These are phyloP conservation scores for Aspergillus carlsbadensis DNA, from an alignment of 495 filamentous ascomycete species.

Conservation along the genomic window DNA sequence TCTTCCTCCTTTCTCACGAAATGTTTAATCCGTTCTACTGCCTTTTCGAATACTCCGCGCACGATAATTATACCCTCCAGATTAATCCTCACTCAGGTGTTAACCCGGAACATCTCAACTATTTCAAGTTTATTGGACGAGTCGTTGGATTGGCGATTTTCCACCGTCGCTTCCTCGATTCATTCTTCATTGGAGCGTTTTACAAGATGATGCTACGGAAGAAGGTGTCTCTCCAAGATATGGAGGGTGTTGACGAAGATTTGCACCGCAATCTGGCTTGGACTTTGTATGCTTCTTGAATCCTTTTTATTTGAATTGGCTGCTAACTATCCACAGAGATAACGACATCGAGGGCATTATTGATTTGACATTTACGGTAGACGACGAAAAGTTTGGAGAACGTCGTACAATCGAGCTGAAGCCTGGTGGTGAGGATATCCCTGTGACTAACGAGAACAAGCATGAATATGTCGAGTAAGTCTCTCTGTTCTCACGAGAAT, in stretches of 20 bases:
- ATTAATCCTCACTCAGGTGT: conserved; percentile 99
- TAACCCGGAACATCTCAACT: conserved; percentile 98
- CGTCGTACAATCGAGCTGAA: conserved; percentile 90
- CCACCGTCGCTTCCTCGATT: conserved; percentile 95
- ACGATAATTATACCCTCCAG: conserved; percentile 99
- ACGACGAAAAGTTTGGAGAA: conserved; percentile 96
- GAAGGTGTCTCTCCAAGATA: conserved; percentile 86
- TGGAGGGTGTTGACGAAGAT: conserved; percentile 98
- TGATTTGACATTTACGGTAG: conserved; percentile 91
- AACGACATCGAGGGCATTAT: conserved; percentile 93
- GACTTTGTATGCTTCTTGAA: conserved; percentile 65
- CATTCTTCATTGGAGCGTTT: conserved; percentile 98
- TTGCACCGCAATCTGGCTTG: conserved; percentile 93
- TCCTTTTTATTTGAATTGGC: background rate
- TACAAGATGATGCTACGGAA: conserved; percentile 99
- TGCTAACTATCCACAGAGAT: conserved; percentile 51
- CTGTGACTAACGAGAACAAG: conserved; percentile 97
- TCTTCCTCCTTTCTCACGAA: conserved; percentile 99
- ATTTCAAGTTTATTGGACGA: conserved; percentile 99
- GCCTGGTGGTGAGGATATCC: conserved; percentile 83
- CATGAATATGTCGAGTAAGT: conserved; percentile 88
- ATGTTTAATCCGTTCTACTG: conserved; percentile 99
- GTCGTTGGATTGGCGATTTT: conserved; percentile 98
- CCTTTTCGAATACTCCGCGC: conserved; percentile 98
- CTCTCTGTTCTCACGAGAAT: background rate